These are phyloP conservation scores for Osmanthus fragrans DNA, from an alignment of 257 asterid species.

Conservation along the genomic window DNA sequence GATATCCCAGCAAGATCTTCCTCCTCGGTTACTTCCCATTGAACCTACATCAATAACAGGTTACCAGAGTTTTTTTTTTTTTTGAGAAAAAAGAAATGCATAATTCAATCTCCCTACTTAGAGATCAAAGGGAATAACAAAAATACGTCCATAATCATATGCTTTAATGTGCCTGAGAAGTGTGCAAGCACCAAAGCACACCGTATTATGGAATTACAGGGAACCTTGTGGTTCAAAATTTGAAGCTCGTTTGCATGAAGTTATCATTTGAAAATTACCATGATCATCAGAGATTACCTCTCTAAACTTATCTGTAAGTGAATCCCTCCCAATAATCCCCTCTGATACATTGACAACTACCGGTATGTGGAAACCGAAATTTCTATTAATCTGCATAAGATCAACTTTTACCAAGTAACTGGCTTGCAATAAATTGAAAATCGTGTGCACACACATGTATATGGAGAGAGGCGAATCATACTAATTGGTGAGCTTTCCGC, in stretches of 20 bases:
- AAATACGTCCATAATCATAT: not conserved
- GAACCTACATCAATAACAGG: conserved; percentile 44
- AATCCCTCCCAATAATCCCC: conserved; percentile 72
- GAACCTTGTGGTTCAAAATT: conserved; percentile 1
- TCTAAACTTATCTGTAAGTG: conserved; percentile 45
- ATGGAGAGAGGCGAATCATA: conserved; percentile 24
- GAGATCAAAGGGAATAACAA: not conserved
- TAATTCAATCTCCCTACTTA: not conserved
- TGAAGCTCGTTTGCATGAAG: conserved; percentile 3
- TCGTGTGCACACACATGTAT: not conserved
- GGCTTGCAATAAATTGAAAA: conserved; percentile 15
- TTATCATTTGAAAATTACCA: not conserved
- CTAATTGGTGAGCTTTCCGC: conserved; percentile 50
- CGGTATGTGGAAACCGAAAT: conserved; percentile 58
- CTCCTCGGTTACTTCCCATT: conserved; percentile 54
- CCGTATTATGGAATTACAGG: not conserved
- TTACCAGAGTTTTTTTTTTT: conserved; percentile 1
- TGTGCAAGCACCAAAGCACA: conserved; percentile 4
- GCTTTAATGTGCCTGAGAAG: conserved; percentile 3
- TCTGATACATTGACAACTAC: conserved; percentile 47
- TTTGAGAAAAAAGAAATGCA: not conserved
- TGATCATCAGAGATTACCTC: conserved; percentile 46
- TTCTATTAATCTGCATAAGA: conserved; percentile 51
- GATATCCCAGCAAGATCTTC: conserved; percentile 26
- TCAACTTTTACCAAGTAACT: conserved; percentile 17